Evolutionary conservation across 108 stramenopile genomes (phyloP), one percentile per base, ranked within the genome.

Genomic region (Aurantiochytrium sp.): DNA sequence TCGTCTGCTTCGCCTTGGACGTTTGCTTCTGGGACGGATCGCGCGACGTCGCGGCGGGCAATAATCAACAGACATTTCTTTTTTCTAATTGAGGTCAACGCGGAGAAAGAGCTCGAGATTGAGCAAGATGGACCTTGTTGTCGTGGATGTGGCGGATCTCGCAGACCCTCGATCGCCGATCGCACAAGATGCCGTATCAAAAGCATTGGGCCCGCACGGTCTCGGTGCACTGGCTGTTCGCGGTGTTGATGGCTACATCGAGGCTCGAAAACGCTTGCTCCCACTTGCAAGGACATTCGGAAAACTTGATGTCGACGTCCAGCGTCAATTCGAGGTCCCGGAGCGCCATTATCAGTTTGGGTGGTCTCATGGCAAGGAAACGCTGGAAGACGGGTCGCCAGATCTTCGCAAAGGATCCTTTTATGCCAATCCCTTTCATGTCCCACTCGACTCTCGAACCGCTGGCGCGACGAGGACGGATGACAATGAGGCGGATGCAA

Each of bases 341-440:
- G 88, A 93, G 49, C 89, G 94, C 19, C 87, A 71, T 71, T 99
- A 97, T 91, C 90, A 92, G 45, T 95, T 97, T n/a, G 98, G 98
- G 28, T 95, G 94, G 96, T 94, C 93, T 58, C 97, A 98, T 90
- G 98, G 98, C 8, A 95, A 96, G 60, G 98, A 99, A 92, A 95
- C 93, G 53, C 93, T 99, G 29, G 93, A 95, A 43, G 72, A 64
- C 64, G 72, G 47, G 45, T 16, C 49, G 59, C 94, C 93, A 18
- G 98, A 99, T 87, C 92, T 91, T 8, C 83, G 92, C 58, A 99
- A 99, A 91, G 97, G 98, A 18, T 95, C 94, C 59, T 99, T 95
- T 91, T 99, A 99, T 90, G 94, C 94, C 42, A 98, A 99, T 91
- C 98, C 98, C 5, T 89, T 96, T 49, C 92, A 87, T 69, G n/a